Evolutionary conservation across 2,329 filamentous ascomycete species (phyloP).

Genomic region (Dactylellina parvicollis): DNA sequence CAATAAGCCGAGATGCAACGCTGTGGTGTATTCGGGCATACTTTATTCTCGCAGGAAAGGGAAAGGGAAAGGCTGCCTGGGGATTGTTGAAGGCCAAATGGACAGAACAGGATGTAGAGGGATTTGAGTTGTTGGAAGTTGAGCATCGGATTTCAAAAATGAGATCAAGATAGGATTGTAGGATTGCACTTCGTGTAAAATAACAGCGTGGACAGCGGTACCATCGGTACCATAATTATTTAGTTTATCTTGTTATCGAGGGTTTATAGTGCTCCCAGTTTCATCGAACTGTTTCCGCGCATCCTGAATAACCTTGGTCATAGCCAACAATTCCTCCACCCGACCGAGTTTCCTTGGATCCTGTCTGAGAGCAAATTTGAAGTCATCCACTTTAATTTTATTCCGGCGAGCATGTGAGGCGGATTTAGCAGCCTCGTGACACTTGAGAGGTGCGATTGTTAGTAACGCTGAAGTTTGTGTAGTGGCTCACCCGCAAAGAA

Average conservation of each 20-base stretch:
- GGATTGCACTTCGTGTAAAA: no score
- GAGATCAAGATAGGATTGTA: no score
- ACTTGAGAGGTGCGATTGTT: conserved; percentile 33
- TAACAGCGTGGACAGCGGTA: no score
- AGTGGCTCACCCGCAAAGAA: not conserved
- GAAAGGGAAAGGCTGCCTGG: conserved; percentile 55
- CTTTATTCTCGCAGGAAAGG: conserved; percentile 58
- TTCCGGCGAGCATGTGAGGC: conserved; percentile 88
- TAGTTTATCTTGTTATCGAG: conserved; percentile 15
- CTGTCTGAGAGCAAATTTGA: conserved; percentile 89
- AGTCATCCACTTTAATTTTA: conserved; percentile 98
- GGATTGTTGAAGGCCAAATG: conserved; percentile 43
- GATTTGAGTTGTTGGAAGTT: conserved; percentile 34
- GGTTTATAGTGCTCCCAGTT: conserved; percentile 52
- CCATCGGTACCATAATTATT: no score
- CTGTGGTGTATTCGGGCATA: conserved; percentile 55
- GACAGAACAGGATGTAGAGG: conserved; percentile 42
- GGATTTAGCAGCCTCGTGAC: conserved; percentile 77
- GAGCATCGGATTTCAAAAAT: conserved; percentile 37
- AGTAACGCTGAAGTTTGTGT: not conserved
- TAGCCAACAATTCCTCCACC: conserved; percentile 87
- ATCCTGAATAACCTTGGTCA: conserved; percentile 85
- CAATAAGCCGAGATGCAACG: conserved; percentile 35
- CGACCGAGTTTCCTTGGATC: conserved; percentile 87
- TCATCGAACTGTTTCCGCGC: conserved; percentile 79